Base-by-base conservation (phyloP, 2,329 filamentous ascomycete species). In the Didymella lethalis region DNA sequence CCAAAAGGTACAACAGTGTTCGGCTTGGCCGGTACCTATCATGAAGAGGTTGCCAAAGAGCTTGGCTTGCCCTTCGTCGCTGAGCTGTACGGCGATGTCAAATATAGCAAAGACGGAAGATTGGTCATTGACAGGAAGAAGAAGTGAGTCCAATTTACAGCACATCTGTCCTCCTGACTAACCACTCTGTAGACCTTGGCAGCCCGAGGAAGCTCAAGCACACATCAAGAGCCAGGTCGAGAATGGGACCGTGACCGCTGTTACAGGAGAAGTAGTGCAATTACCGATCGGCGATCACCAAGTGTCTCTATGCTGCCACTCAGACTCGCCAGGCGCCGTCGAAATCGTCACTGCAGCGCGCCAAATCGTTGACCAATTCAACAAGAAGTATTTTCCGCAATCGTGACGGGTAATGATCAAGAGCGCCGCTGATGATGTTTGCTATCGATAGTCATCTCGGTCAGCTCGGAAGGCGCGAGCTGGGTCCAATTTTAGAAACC, bases 91-190 rank as follows among this genome's bases (percentile, higher is more conserved):
- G 83, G 80, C 0, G 84, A 86, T 73, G 83, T 86, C 14, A 85
- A 85, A 65, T 86, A 85, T 57, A 81, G 77, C 59, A 71, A 73
- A 7, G 80, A 84, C 55, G 79, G 78, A 12, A 83, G 77, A 55
- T 70, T 86, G 38, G 80, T 86, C 2, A 85, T 86, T 67, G 84
- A 85, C 62, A 78, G 85, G 31, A 85, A 86, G 76, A 87, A 86
- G 77, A 85, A 86, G 78, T 77, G 59, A 16, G 69, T 63, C 8
- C 41, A 26, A 6, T 28, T 7, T 45, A 10, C 18, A 23, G 18
- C 14, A 29, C 28, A 34, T 18, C 29, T 7, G 28, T 46, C 52
- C 26, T 40, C 56, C 20, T 51, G 40, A 36, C 28, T 59, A 18
- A 59, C 20, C 40, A 26, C 14, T 14, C 12, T 45, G 29, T 46